Base-by-base conservation (phyloP, 2,329 filamentous ascomycete species). In the Mycosphaerella sp. region DNA sequence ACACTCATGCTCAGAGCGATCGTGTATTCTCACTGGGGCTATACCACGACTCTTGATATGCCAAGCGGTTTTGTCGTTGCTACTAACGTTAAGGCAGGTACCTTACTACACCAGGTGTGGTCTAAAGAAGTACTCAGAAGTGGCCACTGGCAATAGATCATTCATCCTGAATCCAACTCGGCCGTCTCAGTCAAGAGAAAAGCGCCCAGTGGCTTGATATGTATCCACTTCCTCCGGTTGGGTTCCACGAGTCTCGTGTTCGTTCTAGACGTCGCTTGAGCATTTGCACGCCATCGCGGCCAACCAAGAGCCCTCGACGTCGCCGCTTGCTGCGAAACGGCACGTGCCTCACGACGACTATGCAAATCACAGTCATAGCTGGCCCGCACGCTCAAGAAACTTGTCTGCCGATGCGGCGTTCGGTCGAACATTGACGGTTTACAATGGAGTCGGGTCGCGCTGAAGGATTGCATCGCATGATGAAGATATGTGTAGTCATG, bases 361-460 rank as follows among this genome's bases (percentile, higher is more conserved):
- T 54, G 55, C 52, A 48, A 37, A 40, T 27, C 36, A 46, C 43
- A 30, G 39, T 46, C 30, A 47, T 52, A 51, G 44, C 47, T 46
- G 21, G 37, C 36, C 41, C 32, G 47, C 16, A 44, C 42, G 18
- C 52, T 30, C 35, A 48, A 30, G 36, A 42, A 42, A 42, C 17
- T 43, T 42, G 6, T 49, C 41, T 46, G 40, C 45, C 18, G 17
- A 46, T 17, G 17, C 41, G 28, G 36, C 25, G 30, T 28, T 42
- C 41, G 14, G 37, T 6, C 21, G 21, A 46, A 47, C 17, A 46
- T 37, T 16, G 35, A 37, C 18, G 14, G 17, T 21, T 25, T 14
- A 35, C 32, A 25, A 41, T 35, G 37, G 49, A 25, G 34, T 44
- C 34, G 27, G 14, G 42, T 42, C 39, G 30, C 18, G 6, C 36